Percentiles rank a stretch among this genome's conserved stretches.
These are phyloP conservation scores for Abelmoschus esculentus DNA, from an alignment of 345 rosid species.

Conservation along the genomic window DNA sequence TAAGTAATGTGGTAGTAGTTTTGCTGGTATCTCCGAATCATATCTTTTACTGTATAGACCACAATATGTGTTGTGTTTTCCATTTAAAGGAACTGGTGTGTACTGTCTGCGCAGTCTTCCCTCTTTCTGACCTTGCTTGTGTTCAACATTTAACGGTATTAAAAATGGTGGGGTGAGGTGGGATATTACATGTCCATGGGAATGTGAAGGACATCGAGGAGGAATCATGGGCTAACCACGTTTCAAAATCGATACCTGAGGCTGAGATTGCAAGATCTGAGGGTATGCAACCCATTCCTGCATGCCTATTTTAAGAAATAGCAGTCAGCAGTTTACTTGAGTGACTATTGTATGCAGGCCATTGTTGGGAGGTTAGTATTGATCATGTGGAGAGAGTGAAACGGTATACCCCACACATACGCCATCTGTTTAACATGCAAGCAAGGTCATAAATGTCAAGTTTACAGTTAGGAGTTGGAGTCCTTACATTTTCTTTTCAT, in stretches of 20 bases:
- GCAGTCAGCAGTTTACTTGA: neutral
- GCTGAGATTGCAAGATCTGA: constrained; percentile 52
- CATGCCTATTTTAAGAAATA: neutral
- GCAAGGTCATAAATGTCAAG: too few relatives aligned
- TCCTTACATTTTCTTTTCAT: neutral
- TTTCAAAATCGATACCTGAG: constrained; percentile 36
- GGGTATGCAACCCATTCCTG: constrained; percentile 32
- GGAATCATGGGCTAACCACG: constrained; percentile 45
- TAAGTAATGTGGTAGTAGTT: neutral
- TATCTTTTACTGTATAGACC: too few relatives aligned
- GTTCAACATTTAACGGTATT: neutral
- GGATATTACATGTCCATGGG: too few relatives aligned
- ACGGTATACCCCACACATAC: constrained; percentile 91
- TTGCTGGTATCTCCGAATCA: too few relatives aligned
- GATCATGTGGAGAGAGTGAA: constrained; percentile 82
- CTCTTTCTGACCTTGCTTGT: constrained; percentile 6
- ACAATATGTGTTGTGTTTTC: too few relatives aligned
- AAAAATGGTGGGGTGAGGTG: constrained; percentile 48
- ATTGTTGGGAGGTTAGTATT: constrained; percentile 56
- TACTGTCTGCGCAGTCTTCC: neutral
- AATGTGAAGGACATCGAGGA: constrained; percentile 42
- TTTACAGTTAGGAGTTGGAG: too few relatives aligned
- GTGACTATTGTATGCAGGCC: constrained; percentile 17
- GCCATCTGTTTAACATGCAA: constrained; percentile 32
- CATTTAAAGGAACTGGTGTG: too few relatives aligned